phyloP scores from a whole-genome alignment of 148 eudicot genomes.

The Polygonum maritimum region DNA sequence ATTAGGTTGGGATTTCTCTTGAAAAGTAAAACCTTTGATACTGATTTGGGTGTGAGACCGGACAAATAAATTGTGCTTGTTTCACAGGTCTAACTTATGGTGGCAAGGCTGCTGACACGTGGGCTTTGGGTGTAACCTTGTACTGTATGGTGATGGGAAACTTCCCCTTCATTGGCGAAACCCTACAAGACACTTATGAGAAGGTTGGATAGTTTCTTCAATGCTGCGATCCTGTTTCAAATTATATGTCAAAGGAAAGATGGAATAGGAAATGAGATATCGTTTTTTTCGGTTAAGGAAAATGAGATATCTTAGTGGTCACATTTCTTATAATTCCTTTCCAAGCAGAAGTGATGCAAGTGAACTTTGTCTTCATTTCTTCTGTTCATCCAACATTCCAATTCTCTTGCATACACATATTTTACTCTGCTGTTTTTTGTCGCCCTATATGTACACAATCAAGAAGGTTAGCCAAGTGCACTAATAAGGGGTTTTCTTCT shows the following conservation, averaged over 20 bases:
- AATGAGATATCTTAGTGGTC: not conserved
- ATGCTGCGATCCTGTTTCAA: not conserved
- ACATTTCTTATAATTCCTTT: not conserved
- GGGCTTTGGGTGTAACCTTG: slow-evolving; percentile 98
- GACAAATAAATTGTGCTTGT: not conserved
- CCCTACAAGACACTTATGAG: slow-evolving; percentile 90
- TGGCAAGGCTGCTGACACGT: slow-evolving; percentile 90
- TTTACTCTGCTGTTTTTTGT: not conserved
- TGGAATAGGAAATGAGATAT: not conserved
- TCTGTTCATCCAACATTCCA: not conserved
- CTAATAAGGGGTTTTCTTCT: not conserved
- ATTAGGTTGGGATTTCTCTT: slow-evolving; percentile 38
- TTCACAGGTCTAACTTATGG: slow-evolving; percentile 61
- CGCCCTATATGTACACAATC: too few species aligned
- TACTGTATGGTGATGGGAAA: slow-evolving; percentile 65
- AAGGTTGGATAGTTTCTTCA: slow-evolving; percentile 33
- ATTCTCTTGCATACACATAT: not conserved
- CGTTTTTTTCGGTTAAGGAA: too few species aligned
- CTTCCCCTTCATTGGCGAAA: slow-evolving; percentile 95
- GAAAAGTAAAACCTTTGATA: not conserved
- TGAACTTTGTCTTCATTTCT: not conserved
- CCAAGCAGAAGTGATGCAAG: not conserved
- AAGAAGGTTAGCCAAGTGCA: not conserved
- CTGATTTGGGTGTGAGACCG: not conserved
- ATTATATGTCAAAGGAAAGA: not conserved